These are phyloP conservation scores for Colletotrichum lupini DNA, from an alignment of 2,329 filamentous ascomycete species.

Conservation along the genomic window DNA sequence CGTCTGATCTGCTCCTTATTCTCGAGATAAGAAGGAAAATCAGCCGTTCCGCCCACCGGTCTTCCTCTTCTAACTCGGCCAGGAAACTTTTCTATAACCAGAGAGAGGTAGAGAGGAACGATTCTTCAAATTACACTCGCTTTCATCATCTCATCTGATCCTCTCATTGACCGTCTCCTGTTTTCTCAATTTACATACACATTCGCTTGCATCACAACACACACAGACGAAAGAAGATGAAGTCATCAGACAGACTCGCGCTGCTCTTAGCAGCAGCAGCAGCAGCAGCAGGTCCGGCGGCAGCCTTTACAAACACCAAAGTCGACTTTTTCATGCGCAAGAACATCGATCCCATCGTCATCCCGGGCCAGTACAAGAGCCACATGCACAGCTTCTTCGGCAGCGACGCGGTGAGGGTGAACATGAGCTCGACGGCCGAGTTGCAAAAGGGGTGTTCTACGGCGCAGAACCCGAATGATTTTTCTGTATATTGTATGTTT, in stretches of 20 bases:
- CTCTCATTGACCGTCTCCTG: not conserved
- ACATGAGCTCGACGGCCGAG: conserved; percentile 44
- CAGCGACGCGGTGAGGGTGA: conserved; percentile 44
- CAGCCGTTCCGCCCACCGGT: not conserved
- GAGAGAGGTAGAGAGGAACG: no score
- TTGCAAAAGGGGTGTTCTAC: conserved; percentile 52
- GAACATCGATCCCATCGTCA: conserved; percentile 47
- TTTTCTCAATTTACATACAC: not conserved
- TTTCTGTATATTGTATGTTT: conserved; percentile 53
- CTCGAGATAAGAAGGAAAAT: no score
- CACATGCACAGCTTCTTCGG: conserved; percentile 50
- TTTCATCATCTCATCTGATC: not conserved
- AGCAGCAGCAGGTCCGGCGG: not conserved
- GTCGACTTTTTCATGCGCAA: conserved; percentile 36
- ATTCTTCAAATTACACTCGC: not conserved
- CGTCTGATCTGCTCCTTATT: not conserved
- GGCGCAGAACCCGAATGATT: conserved; percentile 55
- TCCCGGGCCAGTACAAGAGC: conserved; percentile 44
- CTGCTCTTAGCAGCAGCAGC: not conserved
- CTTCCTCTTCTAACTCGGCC: not conserved
- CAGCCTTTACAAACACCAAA: not conserved
- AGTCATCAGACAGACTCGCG: not conserved
- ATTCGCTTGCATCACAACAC: not conserved
- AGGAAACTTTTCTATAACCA: not conserved
- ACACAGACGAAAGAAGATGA: not conserved